phyloP scores from a whole-genome alignment of 2,329 filamentous ascomycete genomes.

The Chaetoscypha palmicola region DNA sequence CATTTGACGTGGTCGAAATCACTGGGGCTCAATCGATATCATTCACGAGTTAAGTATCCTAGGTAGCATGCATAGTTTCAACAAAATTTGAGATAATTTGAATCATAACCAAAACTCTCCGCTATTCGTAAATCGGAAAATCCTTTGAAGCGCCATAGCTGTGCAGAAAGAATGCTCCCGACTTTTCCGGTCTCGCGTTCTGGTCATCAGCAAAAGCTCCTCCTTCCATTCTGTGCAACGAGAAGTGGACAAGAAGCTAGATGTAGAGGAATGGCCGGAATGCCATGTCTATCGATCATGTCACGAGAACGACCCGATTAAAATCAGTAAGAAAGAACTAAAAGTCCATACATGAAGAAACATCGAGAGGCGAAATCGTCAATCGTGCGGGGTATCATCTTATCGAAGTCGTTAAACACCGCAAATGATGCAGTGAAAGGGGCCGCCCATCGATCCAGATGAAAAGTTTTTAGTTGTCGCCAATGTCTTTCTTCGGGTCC shows the following conservation, averaged over 20 bases:
- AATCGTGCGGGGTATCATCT: slow-evolving; percentile 29
- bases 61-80: too few relatives aligned
- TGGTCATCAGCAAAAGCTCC: slow-evolving; percentile 16
- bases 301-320: slow-evolving; percentile 5
- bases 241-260: slow-evolving; percentile 4
- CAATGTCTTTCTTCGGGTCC: slow-evolving; percentile 38
- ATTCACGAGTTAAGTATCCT: too few relatives aligned
- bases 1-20: too few relatives aligned
- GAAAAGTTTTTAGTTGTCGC: slow-evolving; percentile 25
- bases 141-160: slow-evolving; percentile 4
- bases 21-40: too few relatives aligned
- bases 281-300: background rate
- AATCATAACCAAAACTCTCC: too few relatives aligned
- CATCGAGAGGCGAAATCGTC: slow-evolving; percentile 24
- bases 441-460: slow-evolving; percentile 23
- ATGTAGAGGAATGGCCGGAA: background rate
- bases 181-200: slow-evolving; percentile 12
- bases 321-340: slow-evolving; percentile 10
- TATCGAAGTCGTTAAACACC: slow-evolving; percentile 21
- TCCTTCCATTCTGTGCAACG: slow-evolving; percentile 10
- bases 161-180: slow-evolving; percentile 4
- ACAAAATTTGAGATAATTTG: too few relatives aligned
- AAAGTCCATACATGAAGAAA: slow-evolving; percentile 28
- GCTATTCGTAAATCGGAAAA: background rate
- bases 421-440: slow-evolving; percentile 19